phyloP scores from a whole-genome alignment of 1,139 yeast species.

The Sugiyamaella xylanicola region DNA sequence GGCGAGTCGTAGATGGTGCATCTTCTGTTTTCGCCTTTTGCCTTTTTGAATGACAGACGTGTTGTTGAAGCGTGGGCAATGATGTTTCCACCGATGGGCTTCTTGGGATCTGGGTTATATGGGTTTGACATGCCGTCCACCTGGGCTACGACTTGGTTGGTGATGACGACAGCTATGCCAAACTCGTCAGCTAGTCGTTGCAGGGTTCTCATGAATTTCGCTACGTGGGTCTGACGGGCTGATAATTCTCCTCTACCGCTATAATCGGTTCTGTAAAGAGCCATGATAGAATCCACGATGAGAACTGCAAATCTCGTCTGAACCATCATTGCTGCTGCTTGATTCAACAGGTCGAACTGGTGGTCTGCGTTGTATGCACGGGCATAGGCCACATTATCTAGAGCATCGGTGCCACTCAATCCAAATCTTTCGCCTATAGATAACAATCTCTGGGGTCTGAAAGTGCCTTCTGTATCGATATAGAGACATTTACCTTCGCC shows the following conservation, averaged over 20 bases:
- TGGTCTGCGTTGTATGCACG: slow-evolving; percentile 97
- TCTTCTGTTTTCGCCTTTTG: slow-evolving; percentile 87
- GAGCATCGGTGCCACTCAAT: slow-evolving; percentile 88
- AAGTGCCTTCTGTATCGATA: slow-evolving; percentile 96
- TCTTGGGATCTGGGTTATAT: slow-evolving; percentile 97
- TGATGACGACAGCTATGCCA: slow-evolving; percentile 97
- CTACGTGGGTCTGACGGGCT: slow-evolving; percentile 93
- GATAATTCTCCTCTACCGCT: slow-evolving; percentile 95
- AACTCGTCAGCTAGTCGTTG: slow-evolving; percentile 96
- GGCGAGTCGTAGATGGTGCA: slow-evolving; percentile 96
- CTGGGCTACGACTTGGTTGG: slow-evolving; percentile 97
- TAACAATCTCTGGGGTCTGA: slow-evolving; percentile 86
- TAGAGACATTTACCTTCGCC: slow-evolving; percentile 98
- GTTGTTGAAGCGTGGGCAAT: slow-evolving; percentile 97
- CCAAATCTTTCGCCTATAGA: slow-evolving; percentile 93
- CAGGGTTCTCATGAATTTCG: slow-evolving; percentile 85
- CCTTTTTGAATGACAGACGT: slow-evolving; percentile 83
- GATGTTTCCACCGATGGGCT: slow-evolving; percentile 98
- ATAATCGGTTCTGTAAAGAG: slow-evolving; percentile 91
- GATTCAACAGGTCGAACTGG: slow-evolving; percentile 79
- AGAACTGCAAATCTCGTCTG: slow-evolving; percentile 76
- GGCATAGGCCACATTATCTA: slow-evolving; percentile 96
- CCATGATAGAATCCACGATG: slow-evolving; percentile 96
- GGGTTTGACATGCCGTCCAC: slow-evolving; percentile 86
- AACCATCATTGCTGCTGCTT: slow-evolving; percentile 97